Conservation (phyloP, 2,329 filamentous ascomycete genomes). For the Dactylellina sp. region DNA sequence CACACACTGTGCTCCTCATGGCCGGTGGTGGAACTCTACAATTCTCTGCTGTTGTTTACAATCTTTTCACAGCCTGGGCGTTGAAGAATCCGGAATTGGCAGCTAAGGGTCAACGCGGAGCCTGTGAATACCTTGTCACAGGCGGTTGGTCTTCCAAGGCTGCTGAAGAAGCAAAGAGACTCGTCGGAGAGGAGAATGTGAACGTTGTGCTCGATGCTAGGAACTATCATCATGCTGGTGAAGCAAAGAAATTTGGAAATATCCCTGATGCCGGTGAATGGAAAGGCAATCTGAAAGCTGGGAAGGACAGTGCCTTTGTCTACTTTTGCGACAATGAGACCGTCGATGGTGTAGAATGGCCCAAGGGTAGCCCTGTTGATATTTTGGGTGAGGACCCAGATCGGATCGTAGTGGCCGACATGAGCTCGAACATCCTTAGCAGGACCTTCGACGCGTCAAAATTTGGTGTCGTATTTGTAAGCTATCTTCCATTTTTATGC, state of each 20-base stretch:
- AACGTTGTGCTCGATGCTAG: slow-evolving; percentile 80
- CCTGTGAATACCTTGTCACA: slow-evolving; percentile 87
- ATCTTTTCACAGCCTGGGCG: slow-evolving; percentile 84
- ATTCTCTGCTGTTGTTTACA: slow-evolving; percentile 86
- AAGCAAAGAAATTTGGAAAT: slow-evolving; percentile 81
- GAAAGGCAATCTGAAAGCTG: slow-evolving; percentile 75
- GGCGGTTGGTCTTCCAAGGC: slow-evolving; percentile 93
- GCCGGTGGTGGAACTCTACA: slow-evolving; percentile 86
- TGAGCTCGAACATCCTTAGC: slow-evolving; percentile 93
- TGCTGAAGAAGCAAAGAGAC: slow-evolving; percentile 80
- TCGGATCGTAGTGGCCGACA: slow-evolving; percentile 86
- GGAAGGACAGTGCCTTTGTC: slow-evolving; percentile 73
- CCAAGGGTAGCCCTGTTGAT: slow-evolving; percentile 73
- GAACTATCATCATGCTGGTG: slow-evolving; percentile 58
- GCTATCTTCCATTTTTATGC: slow-evolving; percentile 53
- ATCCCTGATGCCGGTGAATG: slow-evolving; percentile 83
- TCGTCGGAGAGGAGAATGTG: slow-evolving; percentile 81
- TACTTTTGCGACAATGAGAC: slow-evolving; percentile 97
- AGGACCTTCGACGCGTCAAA: slow-evolving; percentile 80
- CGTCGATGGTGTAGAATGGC: slow-evolving; percentile 92
- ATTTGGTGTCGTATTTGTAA: slow-evolving; percentile 85
- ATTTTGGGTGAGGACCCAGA: slow-evolving; percentile 72
- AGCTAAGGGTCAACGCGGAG: slow-evolving; percentile 73
- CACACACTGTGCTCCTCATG: slow-evolving; percentile 90
- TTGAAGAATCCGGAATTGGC: slow-evolving; percentile 73